These are phyloP conservation scores for Phoma herbarum DNA, from an alignment of 2,329 filamentous ascomycete species.

Conservation along the genomic window DNA sequence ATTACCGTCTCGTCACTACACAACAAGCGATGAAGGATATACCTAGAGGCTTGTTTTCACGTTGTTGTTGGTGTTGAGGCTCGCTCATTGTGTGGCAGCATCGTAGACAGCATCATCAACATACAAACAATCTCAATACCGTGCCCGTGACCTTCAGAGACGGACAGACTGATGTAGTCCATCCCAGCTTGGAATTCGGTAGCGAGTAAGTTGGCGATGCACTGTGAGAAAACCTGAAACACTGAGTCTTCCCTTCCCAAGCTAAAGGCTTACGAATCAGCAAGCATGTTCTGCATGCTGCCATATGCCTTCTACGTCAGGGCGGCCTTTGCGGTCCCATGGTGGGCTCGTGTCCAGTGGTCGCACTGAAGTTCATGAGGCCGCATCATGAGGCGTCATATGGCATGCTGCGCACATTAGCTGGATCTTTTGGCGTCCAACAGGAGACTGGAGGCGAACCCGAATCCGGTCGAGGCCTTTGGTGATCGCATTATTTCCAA, in stretches of 20 bases:
- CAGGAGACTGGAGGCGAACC: not conserved
- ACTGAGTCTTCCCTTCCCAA: conserved; percentile 28
- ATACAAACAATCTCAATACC: not conserved
- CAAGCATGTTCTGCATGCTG: conserved; percentile 30
- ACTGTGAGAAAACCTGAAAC: conserved; percentile 39
- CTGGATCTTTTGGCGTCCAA: conserved; percentile 8
- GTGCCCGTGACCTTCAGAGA: not conserved
- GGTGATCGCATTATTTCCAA: not conserved
- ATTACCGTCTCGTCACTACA: too few species aligned
- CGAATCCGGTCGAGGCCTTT: not conserved
- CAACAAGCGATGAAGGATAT: too few species aligned
- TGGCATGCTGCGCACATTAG: conserved; percentile 12
- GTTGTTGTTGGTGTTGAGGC: not conserved
- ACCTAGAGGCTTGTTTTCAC: too few species aligned
- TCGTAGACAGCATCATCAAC: not conserved
- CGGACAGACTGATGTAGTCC: not conserved
- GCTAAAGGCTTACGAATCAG: conserved; percentile 46
- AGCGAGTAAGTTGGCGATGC: conserved; percentile 21
- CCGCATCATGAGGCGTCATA: conserved; percentile 15
- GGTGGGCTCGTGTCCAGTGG: conserved; percentile 5
- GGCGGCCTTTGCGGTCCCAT: conserved; percentile 2
- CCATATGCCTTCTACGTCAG: conserved; percentile 19
- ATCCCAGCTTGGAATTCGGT: conserved; percentile 17
- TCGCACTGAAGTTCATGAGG: conserved; percentile 1
- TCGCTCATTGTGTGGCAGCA: not conserved